Conservation (phyloP, 1,284 basidiomycete species). For the Cryptococcus depauperatus region DNA sequence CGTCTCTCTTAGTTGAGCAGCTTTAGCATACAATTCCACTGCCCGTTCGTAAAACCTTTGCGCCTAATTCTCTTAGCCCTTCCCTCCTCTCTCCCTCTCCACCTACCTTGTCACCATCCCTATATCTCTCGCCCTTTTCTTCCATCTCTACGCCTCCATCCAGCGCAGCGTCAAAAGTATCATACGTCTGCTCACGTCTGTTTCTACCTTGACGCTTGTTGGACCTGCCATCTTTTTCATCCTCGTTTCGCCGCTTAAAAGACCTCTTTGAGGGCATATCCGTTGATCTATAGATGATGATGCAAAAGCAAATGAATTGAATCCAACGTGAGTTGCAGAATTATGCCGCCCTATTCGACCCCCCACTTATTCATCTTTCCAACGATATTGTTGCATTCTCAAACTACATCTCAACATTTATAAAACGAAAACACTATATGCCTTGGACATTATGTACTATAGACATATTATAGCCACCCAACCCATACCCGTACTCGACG, state of each 20-base stretch:
- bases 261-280: constrained; percentile 14
- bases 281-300: too few species aligned
- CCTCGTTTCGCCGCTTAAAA: constrained; percentile 15
- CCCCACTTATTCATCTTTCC: too few species aligned
- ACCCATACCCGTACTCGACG: too few species aligned
- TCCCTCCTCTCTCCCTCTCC: not conserved
- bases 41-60: constrained; percentile 42
- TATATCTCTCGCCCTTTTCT: constrained; percentile 46
- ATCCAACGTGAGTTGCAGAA: too few species aligned
- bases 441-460: too few species aligned
- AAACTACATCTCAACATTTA: too few species aligned
- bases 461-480: too few species aligned
- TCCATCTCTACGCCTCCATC: constrained; percentile 45
- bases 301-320: too few species aligned
- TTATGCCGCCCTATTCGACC: too few species aligned
- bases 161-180: constrained; percentile 43
- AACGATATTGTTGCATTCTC: too few species aligned
- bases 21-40: constrained; percentile 39
- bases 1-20: constrained; percentile 26
- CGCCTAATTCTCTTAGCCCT: constrained; percentile 20
- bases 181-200: constrained; percentile 37
- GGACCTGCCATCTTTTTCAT: constrained; percentile 16
- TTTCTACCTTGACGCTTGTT: constrained; percentile 27
- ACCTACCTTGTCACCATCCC: constrained; percentile 43
- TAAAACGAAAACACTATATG: too few species aligned